Percentiles rank a stretch among this genome's conserved stretches.
phyloP scores from a whole-genome alignment of 495 filamentous ascomycete species.

The Cenococcum geophilum region DNA sequence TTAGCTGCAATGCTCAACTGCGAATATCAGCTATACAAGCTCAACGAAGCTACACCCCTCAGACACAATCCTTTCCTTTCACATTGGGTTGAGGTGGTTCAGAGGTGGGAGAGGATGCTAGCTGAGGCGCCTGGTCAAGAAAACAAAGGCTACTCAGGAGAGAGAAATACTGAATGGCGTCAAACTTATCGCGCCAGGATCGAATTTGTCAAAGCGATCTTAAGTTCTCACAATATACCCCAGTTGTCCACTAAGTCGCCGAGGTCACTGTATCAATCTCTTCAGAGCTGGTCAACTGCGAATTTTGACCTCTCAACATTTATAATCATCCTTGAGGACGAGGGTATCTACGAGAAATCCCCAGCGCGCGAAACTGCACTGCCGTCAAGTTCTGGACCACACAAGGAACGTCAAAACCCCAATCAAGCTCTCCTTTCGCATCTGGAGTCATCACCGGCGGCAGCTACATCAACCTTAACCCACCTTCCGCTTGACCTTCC shows the following conservation, averaged over 20 bases:
- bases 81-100: conserved; percentile 42
- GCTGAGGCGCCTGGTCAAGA: neutral
- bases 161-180: neutral
- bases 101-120: conserved; percentile 17
- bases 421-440: conserved; percentile 17
- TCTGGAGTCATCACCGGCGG: conserved; percentile 15
- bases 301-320: conserved; percentile 20
- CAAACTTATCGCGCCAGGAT: conserved; percentile 1
- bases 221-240: conserved; percentile 1
- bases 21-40: conserved; percentile 30
- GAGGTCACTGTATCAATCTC: neutral
- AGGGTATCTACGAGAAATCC: conserved; percentile 31
- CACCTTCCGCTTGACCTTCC: conserved; percentile 35
- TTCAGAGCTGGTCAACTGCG: neutral
- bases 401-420: neutral
- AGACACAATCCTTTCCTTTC: conserved; percentile 40
- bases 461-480: conserved; percentile 13
- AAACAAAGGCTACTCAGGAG: neutral
- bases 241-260: neutral
- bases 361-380: neutral
- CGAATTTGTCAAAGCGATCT: conserved; percentile 16
- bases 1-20: conserved; percentile 28
- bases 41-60: conserved; percentile 28
- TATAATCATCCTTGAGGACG: conserved; percentile 33
- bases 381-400: neutral